Evolutionary conservation across 2,329 filamentous ascomycete genomes (phyloP).

Genomic region (Phaeomoniella chlamydospora): DNA sequence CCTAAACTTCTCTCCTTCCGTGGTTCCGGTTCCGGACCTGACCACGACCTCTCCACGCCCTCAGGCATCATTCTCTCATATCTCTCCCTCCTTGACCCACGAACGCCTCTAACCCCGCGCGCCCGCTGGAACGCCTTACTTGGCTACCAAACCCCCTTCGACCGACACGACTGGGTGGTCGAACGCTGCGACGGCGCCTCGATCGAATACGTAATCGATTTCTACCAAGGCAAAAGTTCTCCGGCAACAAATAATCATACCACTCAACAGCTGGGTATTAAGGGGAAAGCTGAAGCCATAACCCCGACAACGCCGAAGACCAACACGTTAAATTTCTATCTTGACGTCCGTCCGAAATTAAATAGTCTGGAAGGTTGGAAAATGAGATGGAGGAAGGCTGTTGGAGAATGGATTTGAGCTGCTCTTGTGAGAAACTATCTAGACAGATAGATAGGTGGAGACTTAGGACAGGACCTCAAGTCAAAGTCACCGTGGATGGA

Average conservation of each 20-base stretch:
- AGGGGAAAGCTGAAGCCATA: slow-evolving; percentile 44
- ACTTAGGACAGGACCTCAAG: too few species aligned
- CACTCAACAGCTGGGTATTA: slow-evolving; percentile 53
- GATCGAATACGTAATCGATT: slow-evolving; percentile 95
- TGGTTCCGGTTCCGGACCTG: slow-evolving; percentile 38
- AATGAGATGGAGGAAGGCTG: slow-evolving; percentile 36
- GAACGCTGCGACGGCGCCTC: slow-evolving; percentile 64
- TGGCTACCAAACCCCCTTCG: slow-evolving; percentile 86
- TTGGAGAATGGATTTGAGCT: slow-evolving; percentile 9
- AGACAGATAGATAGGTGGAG: too few species aligned
- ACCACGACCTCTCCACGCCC: not conserved
- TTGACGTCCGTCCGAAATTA: slow-evolving; percentile 52
- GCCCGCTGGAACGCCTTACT: slow-evolving; percentile 70
- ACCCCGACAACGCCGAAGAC: not conserved
- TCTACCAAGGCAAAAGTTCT: slow-evolving; percentile 62
- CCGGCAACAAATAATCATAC: slow-evolving; percentile 29
- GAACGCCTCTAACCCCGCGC: slow-evolving; percentile 55
- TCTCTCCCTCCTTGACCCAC: slow-evolving; percentile 26
- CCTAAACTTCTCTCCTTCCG: slow-evolving; percentile 74
- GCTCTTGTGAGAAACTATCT: too few species aligned
- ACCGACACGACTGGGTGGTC: slow-evolving; percentile 93
- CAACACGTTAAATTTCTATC: slow-evolving; percentile 44
- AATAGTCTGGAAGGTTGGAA: slow-evolving; percentile 47
- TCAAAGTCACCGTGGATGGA: too few species aligned
- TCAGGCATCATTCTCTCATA: slow-evolving; percentile 1